A percentile compares a stretch with the other conserved stretches of the same genome.
Conservation (phyloP, 306 rosid species). For the Citrullus colocynthis region DNA sequence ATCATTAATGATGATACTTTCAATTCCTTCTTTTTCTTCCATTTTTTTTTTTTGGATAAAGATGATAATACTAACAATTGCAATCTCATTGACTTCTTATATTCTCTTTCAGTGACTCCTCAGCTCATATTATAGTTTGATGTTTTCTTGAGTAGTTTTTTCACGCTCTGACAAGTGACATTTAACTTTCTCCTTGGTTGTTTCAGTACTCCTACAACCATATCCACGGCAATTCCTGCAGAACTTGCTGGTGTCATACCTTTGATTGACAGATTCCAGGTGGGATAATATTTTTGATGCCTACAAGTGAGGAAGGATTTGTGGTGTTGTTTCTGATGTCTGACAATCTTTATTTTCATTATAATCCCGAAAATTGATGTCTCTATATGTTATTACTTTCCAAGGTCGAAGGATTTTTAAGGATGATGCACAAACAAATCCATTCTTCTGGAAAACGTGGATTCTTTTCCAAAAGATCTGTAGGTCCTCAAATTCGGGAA, state of each 20-base stretch:
- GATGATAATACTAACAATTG: background rate
- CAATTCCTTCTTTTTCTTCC: too few relatives aligned
- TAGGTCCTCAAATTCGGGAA: conserved; percentile 64
- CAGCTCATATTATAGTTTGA: background rate
- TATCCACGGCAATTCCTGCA: conserved; percentile 61
- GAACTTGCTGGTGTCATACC: conserved; percentile 93
- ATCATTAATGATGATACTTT: too few relatives aligned
- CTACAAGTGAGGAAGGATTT: background rate
- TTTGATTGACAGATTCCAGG: conserved; percentile 82
- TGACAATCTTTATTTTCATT: background rate
- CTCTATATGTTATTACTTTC: conserved; percentile 7
- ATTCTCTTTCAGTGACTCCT: background rate
- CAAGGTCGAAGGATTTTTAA: conserved; percentile 87
- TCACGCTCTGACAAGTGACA: conserved; percentile 3
- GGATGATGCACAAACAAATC: conserved; percentile 86
- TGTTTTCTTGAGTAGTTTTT: background rate
- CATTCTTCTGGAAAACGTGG: conserved; percentile 95
- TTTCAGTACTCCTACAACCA: conserved; percentile 59
- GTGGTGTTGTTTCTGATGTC: background rate
- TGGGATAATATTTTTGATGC: conserved; percentile 8
- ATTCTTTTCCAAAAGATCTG: conserved; percentile 66
- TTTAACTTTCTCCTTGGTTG: background rate
- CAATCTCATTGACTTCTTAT: background rate
- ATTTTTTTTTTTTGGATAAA: too few relatives aligned
- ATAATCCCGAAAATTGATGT: conserved; percentile 1